These are phyloP conservation scores for Aspergillus mulundensis DNA, from an alignment of 495 filamentous ascomycete species.

Conservation along the genomic window DNA sequence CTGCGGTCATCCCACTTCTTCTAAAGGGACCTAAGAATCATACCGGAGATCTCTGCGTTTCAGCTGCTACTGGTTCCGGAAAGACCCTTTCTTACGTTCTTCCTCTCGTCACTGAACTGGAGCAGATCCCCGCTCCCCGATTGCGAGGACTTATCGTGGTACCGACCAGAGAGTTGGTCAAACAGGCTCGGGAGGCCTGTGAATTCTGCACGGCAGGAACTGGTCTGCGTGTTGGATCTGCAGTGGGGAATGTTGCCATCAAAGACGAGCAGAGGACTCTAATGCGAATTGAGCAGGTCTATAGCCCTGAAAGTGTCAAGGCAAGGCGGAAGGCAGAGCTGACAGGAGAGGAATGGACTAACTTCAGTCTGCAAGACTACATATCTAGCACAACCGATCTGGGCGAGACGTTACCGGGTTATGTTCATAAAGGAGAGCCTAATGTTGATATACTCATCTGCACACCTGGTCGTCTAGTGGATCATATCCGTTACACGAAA, in stretches of 20 bases:
- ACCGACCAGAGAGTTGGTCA: slow-evolving; percentile 84
- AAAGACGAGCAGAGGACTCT: slow-evolving; percentile 68
- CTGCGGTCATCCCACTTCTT: slow-evolving; percentile 72
- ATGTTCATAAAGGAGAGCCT: slow-evolving; percentile 59
- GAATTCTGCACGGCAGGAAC: slow-evolving; percentile 63
- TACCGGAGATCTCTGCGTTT: slow-evolving; percentile 76
- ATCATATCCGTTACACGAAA: slow-evolving; percentile 78
- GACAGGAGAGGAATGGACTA: slow-evolving; percentile 43
- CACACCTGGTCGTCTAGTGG: slow-evolving; percentile 88
- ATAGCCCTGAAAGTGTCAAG: slow-evolving; percentile 53
- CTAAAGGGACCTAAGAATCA: slow-evolving; percentile 53
- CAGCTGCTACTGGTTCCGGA: slow-evolving; percentile 87
- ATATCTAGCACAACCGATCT: slow-evolving; percentile 36
- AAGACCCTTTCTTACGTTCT: slow-evolving; percentile 89
- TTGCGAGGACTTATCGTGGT: slow-evolving; percentile 78
- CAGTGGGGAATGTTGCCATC: slow-evolving; percentile 73
- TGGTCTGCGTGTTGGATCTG: slow-evolving; percentile 70
- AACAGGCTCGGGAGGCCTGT: slow-evolving; percentile 70
- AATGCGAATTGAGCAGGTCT: slow-evolving; percentile 57
- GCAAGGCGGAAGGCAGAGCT: slow-evolving; percentile 34
- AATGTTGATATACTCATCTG: slow-evolving; percentile 87
- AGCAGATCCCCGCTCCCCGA: slow-evolving; percentile 51
- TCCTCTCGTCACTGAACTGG: slow-evolving; percentile 75
- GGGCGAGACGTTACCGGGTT: slow-evolving; percentile 48
- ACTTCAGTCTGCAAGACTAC: slow-evolving; percentile 44